These are phyloP conservation scores for Hemisphaericaspora nanyangensis DNA, from an alignment of 805 yeast species.

Conservation along the genomic window DNA sequence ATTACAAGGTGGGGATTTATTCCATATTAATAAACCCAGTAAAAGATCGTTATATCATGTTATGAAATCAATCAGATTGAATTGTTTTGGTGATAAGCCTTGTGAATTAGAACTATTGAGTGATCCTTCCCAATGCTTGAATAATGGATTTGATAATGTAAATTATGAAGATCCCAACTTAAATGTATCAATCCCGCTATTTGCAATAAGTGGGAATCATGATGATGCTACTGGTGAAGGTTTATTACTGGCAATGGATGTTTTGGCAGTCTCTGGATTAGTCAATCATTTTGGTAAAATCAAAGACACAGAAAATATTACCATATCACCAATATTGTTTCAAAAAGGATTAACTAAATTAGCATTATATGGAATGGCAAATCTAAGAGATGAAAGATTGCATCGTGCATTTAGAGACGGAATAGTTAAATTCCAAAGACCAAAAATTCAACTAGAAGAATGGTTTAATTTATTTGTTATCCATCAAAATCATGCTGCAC, in stretches of 20 bases:
- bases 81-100: slow-evolving; percentile 84
- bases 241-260: slow-evolving; percentile 79
- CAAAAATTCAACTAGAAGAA: slow-evolving; percentile 50
- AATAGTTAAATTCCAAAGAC: slow-evolving; percentile 72
- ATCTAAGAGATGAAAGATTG: slow-evolving; percentile 84
- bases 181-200: slow-evolving; percentile 84
- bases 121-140: slow-evolving; percentile 65
- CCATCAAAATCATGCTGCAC: slow-evolving; percentile 87
- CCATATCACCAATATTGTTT: slow-evolving; percentile 70
- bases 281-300: slow-evolving; percentile 89
- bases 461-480: slow-evolving; percentile 87
- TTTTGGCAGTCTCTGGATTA: slow-evolving; percentile 75
- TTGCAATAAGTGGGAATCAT: slow-evolving; percentile 93
- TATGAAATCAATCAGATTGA: slow-evolving; percentile 60
- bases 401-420: slow-evolving; percentile 79
- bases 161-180: slow-evolving; percentile 90
- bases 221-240: slow-evolving; percentile 93
- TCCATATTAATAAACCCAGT: slow-evolving; percentile 85
- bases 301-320: slow-evolving; percentile 67
- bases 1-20: slow-evolving; percentile 88
- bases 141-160: slow-evolving; percentile 61
- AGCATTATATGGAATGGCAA: slow-evolving; percentile 86
- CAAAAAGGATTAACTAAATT: slow-evolving; percentile 79
- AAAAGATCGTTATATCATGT: slow-evolving; percentile 85
- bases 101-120: slow-evolving; percentile 79